phyloP scores from a whole-genome alignment of 2,329 filamentous ascomycete species.

The Nothomitra cinnamomea region DNA sequence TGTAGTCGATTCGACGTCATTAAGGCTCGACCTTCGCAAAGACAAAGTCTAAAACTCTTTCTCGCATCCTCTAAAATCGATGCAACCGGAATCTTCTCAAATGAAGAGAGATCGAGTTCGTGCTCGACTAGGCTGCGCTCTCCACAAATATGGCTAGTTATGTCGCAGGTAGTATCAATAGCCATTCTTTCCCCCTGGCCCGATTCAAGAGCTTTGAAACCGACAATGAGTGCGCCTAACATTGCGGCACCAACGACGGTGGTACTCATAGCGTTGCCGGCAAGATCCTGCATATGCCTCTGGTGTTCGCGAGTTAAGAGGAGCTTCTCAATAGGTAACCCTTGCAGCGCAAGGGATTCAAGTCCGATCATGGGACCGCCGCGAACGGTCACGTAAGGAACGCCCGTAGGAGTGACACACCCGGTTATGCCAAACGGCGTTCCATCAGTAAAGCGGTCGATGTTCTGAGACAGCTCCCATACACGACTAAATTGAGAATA shows the following conservation, averaged over 20 bases:
- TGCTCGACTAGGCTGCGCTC: background rate
- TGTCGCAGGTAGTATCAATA: slow-evolving; percentile 13
- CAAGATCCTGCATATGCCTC: slow-evolving; percentile 47
- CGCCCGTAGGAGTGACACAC: slow-evolving; percentile 51
- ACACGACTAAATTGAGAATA: slow-evolving; percentile 17
- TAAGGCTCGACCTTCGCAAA: slow-evolving; percentile 34
- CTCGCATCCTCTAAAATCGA: background rate
- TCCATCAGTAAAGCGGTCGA: slow-evolving; percentile 39
- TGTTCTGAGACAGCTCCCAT: slow-evolving; percentile 55
- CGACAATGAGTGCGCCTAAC: slow-evolving; percentile 37
- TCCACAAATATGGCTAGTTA: background rate
- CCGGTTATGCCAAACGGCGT: slow-evolving; percentile 38
- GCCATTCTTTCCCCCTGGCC: slow-evolving; percentile 1
- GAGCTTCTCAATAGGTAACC: slow-evolving; percentile 45
- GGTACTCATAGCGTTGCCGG: slow-evolving; percentile 65
- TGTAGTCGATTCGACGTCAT: slow-evolving; percentile 25
- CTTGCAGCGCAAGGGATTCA: slow-evolving; percentile 50
- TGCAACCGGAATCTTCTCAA: background rate
- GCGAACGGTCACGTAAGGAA: slow-evolving; percentile 41
- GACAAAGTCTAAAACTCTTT: slow-evolving; percentile 28
- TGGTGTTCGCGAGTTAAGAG: slow-evolving; percentile 46
- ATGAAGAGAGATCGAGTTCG: background rate
- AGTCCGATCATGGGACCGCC: slow-evolving; percentile 43
- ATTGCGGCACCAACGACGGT: slow-evolving; percentile 52
- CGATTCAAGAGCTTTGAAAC: slow-evolving; percentile 9